Percentiles rank a stretch among this genome's conserved stretches.
Conservation (phyloP, 2,329 filamentous ascomycete genomes). For the Thelonectria olida region DNA sequence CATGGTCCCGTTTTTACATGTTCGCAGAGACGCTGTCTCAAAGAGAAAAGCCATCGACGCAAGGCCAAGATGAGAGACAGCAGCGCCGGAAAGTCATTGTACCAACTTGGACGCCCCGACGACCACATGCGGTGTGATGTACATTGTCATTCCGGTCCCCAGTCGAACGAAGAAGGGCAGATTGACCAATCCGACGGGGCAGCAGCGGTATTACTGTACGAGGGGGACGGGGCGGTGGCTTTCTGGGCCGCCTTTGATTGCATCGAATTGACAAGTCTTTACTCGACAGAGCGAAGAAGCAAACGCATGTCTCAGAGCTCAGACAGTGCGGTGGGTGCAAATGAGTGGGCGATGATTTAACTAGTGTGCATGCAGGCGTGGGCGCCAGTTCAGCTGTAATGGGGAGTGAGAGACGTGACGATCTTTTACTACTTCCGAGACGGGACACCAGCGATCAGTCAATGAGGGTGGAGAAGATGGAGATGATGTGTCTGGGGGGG, state of each 20-base stretch:
- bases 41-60: slow-evolving; percentile 7
- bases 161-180: not conserved
- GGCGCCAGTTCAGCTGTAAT: slow-evolving; percentile 6
- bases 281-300: slow-evolving; percentile 8
- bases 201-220: slow-evolving; percentile 3
- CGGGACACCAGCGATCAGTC: no score
- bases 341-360: no score
- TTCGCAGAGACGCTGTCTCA: slow-evolving; percentile 21
- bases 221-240: slow-evolving; percentile 12
- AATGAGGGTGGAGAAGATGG: no score
- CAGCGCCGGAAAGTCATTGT: not conserved
- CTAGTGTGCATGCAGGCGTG: not conserved
- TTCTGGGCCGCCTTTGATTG: slow-evolving; percentile 32
- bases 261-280: no score
- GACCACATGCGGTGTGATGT: slow-evolving; percentile 22
- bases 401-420: not conserved
- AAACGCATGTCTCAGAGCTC: slow-evolving; percentile 17
- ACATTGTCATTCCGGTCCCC: slow-evolving; percentile 20
- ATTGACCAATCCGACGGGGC: slow-evolving; percentile 18
- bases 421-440: slow-evolving; percentile 7
- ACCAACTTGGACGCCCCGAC: not conserved
- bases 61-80: not conserved
- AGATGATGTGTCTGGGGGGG: not conserved
- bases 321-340: no score
- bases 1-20: slow-evolving; percentile 16